Base-by-base conservation (phyloP, 75 land plant species). In the Pseudotsuga menziesii region DNA sequence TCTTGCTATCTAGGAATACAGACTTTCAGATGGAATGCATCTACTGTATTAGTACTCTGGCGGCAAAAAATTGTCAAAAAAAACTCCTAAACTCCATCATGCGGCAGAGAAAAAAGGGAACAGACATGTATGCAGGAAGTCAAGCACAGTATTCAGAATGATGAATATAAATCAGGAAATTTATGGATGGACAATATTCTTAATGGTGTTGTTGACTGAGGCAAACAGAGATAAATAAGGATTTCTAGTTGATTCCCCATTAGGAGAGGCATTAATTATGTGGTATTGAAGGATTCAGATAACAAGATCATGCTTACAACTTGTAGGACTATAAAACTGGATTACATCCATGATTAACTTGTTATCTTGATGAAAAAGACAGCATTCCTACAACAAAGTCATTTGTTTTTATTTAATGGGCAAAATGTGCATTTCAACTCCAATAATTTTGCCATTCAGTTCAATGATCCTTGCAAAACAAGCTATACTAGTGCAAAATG, bases 301-400 rank as follows among this genome's bases (percentile, higher is more conserved):
- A 48, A 48, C 54, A 48, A 48, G 54, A 48, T 48, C 12, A 48
- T 48, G 54, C 1, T 39, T 41, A 69, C 8, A 36, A 41, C 72
- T 69, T 35, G 15, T 15, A 69, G 4, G 9, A n/a, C 54, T 69
- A 69, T 41, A 35, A 69, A 11, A 69, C 39, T 41, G 44, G 41
- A 69, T 39, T 23, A 39, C n/a, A 48, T 36, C 13, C 54, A 69
- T 39, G 22, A 44, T 22, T 17, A 69, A 69, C 72, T 39, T 22
- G 48, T 69, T 69, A 69, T 69, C 72, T 69, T 69, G 41, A 41
- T n/a, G 15, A 22, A 39, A 69, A 69, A 20, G 23, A 20, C 29
- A 64, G 19, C 39, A 64, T 25, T 32, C 39, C 20, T 64, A 20
- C 20, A 64, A 64, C 17, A 26, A 63, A 27, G 17, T 29, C 16